These are phyloP conservation scores for Dryas octopetala DNA, from an alignment of 306 rosid species.

Conservation along the genomic window DNA sequence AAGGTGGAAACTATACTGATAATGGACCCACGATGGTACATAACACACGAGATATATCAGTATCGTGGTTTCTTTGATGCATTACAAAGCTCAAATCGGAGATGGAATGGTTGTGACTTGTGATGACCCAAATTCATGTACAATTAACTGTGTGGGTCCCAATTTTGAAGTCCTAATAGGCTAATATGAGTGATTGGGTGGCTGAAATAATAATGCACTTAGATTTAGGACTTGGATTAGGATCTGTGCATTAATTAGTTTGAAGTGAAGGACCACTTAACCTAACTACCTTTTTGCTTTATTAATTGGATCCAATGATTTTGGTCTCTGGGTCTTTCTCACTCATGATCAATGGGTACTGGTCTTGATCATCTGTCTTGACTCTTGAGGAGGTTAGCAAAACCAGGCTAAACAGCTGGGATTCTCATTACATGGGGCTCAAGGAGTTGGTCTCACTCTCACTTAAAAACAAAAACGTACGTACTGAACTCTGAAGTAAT, in stretches of 20 bases:
- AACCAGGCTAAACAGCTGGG: slow-evolving; percentile 15
- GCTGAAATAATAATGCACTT: slow-evolving; percentile 7
- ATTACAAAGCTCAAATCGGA: slow-evolving; percentile 3
- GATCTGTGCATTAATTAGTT: slow-evolving; percentile 27
- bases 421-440: slow-evolving; percentile 32
- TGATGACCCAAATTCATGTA: slow-evolving; percentile 25
- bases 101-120: slow-evolving; percentile 21
- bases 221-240: slow-evolving; percentile 30
- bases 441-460: slow-evolving; percentile 27
- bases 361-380: not conserved
- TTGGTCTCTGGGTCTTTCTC: slow-evolving; percentile 31
- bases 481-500: slow-evolving; percentile 20
- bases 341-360: not conserved
- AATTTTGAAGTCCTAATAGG: too few species aligned
- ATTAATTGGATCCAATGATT: slow-evolving; percentile 64
- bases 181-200: too few species aligned
- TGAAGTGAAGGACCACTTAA: slow-evolving; percentile 19
- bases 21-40: too few species aligned
- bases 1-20: too few species aligned
- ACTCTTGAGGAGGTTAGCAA: slow-evolving; percentile 23
- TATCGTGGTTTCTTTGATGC: not conserved
- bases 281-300: slow-evolving; percentile 55
- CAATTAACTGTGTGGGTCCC: slow-evolving; percentile 32
- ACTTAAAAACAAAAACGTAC: slow-evolving; percentile 21
- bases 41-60: too few species aligned